Percentiles rank a stretch among this genome's conserved stretches.
Evolutionary conservation across 441 rosid genomes (phyloP).

Genomic region (Melastoma candidum): DNA sequence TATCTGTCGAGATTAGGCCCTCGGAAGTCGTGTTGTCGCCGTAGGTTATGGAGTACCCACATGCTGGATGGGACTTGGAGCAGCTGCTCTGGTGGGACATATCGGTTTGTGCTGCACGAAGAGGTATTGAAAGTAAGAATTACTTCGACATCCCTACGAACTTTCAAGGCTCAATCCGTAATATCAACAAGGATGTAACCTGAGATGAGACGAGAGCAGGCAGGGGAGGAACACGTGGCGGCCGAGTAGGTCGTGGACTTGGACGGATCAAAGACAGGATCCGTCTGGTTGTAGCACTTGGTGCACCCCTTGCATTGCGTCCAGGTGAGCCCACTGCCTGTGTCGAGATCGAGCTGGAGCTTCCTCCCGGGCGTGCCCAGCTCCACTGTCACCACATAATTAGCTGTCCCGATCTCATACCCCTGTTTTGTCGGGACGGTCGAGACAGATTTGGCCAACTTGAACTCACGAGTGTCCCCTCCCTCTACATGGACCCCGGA

Average conservation of each 20-base stretch:
- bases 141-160: too few species aligned
- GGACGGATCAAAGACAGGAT: conserved; percentile 7
- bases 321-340: conserved; percentile 14
- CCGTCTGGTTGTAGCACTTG: conserved; percentile 3
- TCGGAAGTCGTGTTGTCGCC: too few species aligned
- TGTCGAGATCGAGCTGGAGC: conserved; percentile 5
- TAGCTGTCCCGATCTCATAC: background rate
- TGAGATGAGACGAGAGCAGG: conserved; percentile 5
- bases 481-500: too few species aligned
- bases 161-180: background rate
- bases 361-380: conserved; percentile 12
- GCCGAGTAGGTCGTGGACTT: conserved; percentile 7
- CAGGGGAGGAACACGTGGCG: conserved; percentile 4
- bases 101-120: too few species aligned
- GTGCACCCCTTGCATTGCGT: conserved; percentile 9
- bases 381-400: conserved; percentile 10
- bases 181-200: background rate
- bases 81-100: too few species aligned
- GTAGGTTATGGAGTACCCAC: too few species aligned
- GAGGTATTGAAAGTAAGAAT: too few species aligned
- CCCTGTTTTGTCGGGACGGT: background rate
- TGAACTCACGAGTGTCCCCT: too few species aligned
- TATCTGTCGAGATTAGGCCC: too few species aligned
- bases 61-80: too few species aligned
- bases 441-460: background rate